Conservation (phyloP, 139 green algal species). For the Limnomonas spitsbergensis region DNA sequence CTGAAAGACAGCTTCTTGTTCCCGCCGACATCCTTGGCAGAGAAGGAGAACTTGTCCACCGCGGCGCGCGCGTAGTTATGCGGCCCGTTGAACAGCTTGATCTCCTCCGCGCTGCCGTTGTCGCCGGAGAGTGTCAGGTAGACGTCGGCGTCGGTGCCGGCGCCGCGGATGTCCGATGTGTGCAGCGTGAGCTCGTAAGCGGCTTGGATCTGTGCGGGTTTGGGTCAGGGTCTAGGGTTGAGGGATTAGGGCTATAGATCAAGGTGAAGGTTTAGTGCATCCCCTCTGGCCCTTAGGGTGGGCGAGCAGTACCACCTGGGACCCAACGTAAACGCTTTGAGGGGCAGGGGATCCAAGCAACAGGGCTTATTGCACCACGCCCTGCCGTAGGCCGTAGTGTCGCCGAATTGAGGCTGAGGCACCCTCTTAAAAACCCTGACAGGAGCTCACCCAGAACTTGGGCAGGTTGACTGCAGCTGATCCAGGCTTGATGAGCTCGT, state of each 20-base stretch:
- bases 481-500: not conserved
- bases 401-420: no score
- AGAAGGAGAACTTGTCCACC: slow-evolving; percentile 1
- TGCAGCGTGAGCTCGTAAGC: not conserved
- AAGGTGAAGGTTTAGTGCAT: no score
- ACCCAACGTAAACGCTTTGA: no score
- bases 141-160: slow-evolving; percentile 1
- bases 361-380: no score
- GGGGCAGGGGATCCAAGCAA: no score
- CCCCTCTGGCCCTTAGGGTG: no score
- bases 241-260: no score
- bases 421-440: no score
- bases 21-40: slow-evolving; percentile 1
- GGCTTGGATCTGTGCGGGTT: not conserved
- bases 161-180: slow-evolving; percentile 13
- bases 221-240: no score
- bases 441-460: not conserved
- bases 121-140: slow-evolving; percentile 20
- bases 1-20: slow-evolving; percentile 9
- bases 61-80: not conserved
- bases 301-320: no score
- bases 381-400: no score
- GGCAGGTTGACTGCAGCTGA: not conserved
- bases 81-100: slow-evolving; percentile 15
- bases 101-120: slow-evolving; percentile 21